phyloP scores from a whole-genome alignment of 345 rosid genomes.

The Barbarea vulgaris region DNA sequence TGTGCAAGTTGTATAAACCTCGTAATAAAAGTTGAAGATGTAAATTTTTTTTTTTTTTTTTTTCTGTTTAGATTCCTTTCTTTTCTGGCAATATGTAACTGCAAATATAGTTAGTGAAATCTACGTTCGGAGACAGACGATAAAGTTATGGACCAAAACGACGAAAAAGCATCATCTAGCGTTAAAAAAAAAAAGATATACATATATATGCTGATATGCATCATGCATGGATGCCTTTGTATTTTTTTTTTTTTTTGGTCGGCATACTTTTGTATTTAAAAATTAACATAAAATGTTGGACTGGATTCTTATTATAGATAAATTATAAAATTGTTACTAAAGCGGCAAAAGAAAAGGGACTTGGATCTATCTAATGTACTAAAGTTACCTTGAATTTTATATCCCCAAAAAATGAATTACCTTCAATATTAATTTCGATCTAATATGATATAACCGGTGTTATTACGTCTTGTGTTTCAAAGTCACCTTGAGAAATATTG shows the following conservation, averaged over 20 bases:
- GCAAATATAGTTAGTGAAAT: conserved; percentile 31
- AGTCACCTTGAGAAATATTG: too few relatives aligned
- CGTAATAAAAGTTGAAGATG: conserved; percentile 22
- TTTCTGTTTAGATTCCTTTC: conserved; percentile 23
- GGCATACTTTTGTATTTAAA: neutral
- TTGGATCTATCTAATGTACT: conserved; percentile 11
- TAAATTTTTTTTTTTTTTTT: neutral
- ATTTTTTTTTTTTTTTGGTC: neutral
- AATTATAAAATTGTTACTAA: neutral
- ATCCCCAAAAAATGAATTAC: neutral
- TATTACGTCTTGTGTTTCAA: neutral
- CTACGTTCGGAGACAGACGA: conserved; percentile 2
- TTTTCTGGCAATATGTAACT: conserved; percentile 12
- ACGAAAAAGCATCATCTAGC: conserved; percentile 4
- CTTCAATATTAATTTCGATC: neutral
- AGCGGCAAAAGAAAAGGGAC: conserved; percentile 13
- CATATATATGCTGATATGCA: neutral
- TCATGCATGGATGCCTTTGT: neutral
- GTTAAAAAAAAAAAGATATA: neutral
- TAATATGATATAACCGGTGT: neutral
- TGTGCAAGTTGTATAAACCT: conserved; percentile 23
- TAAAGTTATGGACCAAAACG: conserved; percentile 27
- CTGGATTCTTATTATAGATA: neutral
- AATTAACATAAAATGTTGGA: neutral
- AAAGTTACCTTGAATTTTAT: conserved; percentile 16